Evolutionary conservation across 768 basidiomycete genomes (phyloP).

Genomic region (Amanita muscaria): DNA sequence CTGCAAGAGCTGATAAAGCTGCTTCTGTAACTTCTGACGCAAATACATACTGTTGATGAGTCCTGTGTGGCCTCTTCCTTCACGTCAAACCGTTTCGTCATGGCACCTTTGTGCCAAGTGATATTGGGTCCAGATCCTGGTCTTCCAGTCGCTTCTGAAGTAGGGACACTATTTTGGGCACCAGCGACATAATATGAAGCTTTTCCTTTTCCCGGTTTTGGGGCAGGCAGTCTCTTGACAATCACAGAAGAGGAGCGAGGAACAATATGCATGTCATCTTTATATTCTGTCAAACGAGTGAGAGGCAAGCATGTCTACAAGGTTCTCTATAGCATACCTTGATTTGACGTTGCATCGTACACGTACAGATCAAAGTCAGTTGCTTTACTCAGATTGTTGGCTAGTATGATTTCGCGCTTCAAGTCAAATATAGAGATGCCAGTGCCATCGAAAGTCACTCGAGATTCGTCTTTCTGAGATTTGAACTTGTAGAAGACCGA

Average conservation of each 20-base stretch:
- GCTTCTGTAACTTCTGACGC: constrained; percentile 1
- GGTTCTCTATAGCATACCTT: too few relatives aligned
- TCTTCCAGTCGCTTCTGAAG: constrained; percentile 38
- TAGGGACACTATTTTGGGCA: constrained; percentile 31
- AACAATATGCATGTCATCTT: constrained; percentile 85
- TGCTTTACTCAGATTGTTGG: constrained; percentile 92
- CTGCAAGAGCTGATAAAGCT: constrained; percentile 14
- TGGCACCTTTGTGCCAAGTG: constrained; percentile 62
- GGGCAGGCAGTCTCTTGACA: constrained; percentile 82
- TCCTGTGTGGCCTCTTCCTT: constrained; percentile 50
- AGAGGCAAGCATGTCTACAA: too few relatives aligned
- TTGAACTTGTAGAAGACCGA: constrained; percentile 98
- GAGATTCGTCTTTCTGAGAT: constrained; percentile 88
- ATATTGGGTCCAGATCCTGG: constrained; percentile 20
- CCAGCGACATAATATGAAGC: constrained; percentile 68
- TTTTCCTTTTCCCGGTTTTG: constrained; percentile 74
- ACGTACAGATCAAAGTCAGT: constrained; percentile 94
- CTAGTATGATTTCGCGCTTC: constrained; percentile 96
- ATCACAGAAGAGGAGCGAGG: constrained; percentile 93
- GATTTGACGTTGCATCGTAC: constrained; percentile 75
- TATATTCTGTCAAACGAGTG: constrained; percentile 59
- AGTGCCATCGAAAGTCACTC: constrained; percentile 96
- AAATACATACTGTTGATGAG: constrained; percentile 8
- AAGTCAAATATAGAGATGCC: constrained; percentile 98
- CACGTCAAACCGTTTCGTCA: constrained; percentile 87